Base-by-base conservation (phyloP, 2,329 filamentous ascomycete species). In the Nigrospora sphaerica region DNA sequence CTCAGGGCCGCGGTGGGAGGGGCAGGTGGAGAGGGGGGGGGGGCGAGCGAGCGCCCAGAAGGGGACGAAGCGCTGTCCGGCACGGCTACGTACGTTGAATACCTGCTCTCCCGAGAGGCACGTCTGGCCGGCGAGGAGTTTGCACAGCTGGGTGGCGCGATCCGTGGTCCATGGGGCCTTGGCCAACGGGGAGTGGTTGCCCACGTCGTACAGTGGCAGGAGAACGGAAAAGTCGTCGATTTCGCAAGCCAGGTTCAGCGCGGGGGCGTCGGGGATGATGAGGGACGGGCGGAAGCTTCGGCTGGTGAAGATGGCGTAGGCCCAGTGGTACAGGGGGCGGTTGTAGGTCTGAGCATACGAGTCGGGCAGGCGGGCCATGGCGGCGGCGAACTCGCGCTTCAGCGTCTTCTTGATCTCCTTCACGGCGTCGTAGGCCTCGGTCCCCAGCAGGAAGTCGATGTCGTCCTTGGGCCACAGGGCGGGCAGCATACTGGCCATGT, bases 131-230 rank as follows among this genome's bases (percentile, higher is more conserved):
- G 71, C 69, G 14, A 62, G 57, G 11, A 83, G 66, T 10, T 59
- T 63, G 49, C 75, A 80, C 17, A 52, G 40, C 13, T 53, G 52
- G 4, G 54, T 49, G 9, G 65, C 57, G 12, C 72, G 63, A 18
- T 73, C 61, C 2, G 73, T 68, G 19, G 75, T 69, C 85, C 85
- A 89, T 4, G 52, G 19, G n/a, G 53, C 54, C 37, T 73, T 66
- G 0, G 81, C 74, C 17, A 75, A 65, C 41, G 83, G 81, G 44
- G 78, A 76, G 58, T 90, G 86, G 57, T 90, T 90, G 12, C 79
- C 80, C 28, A 89, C 72, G 58, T 90, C 86, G 47, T 88, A 77
- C 4, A 88, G 68, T 1, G 86, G 86, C 32, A 88, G 70, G 6
- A 90, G 69, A 9, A 88, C 73, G 1, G 83, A 84, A 48, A 86